Evolutionary conservation across 2,329 filamentous ascomycete genomes (phyloP).

Genomic region (Microcyclospora pomicola): DNA sequence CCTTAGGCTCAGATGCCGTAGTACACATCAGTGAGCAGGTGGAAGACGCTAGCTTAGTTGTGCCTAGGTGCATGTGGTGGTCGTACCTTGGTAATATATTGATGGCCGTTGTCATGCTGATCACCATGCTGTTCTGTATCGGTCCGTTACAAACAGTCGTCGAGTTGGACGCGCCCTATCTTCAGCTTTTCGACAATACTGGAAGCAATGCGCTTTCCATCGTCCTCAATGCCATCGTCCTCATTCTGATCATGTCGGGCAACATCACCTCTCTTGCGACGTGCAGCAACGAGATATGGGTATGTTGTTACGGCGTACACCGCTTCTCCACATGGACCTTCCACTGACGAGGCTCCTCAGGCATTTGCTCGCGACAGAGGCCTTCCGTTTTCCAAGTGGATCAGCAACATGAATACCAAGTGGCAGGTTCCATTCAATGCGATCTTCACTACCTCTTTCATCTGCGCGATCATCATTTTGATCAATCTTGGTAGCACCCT

Average conservation of each 20-base stretch:
- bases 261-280: slow-evolving; percentile 12
- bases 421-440: slow-evolving; percentile 14
- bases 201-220: no score
- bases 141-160: neutral
- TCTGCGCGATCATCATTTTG: slow-evolving; percentile 13
- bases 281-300: slow-evolving; percentile 9
- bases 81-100: slow-evolving; percentile 7
- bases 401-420: slow-evolving; percentile 9
- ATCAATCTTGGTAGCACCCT: slow-evolving; percentile 16
- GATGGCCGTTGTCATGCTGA: slow-evolving; percentile 7
- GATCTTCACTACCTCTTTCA: slow-evolving; percentile 10
- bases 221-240: slow-evolving; percentile 11
- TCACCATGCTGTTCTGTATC: slow-evolving; percentile 20
- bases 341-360: no score
- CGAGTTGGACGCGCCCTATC: neutral
- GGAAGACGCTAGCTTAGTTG: slow-evolving; percentile 4
- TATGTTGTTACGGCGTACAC: slow-evolving; percentile 9
- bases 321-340: slow-evolving; percentile 20
- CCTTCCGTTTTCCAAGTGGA: slow-evolving; percentile 12
- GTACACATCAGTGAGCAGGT: slow-evolving; percentile 10
- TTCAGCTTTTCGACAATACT: slow-evolving; percentile 4
- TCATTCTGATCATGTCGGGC: slow-evolving; percentile 9
- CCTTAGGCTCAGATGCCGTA: slow-evolving; percentile 3
- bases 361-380: slow-evolving; percentile 27
- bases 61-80: slow-evolving; percentile 8